Conservation (phyloP, 2,329 filamentous ascomycete genomes). For the Trichophyton simii region DNA sequence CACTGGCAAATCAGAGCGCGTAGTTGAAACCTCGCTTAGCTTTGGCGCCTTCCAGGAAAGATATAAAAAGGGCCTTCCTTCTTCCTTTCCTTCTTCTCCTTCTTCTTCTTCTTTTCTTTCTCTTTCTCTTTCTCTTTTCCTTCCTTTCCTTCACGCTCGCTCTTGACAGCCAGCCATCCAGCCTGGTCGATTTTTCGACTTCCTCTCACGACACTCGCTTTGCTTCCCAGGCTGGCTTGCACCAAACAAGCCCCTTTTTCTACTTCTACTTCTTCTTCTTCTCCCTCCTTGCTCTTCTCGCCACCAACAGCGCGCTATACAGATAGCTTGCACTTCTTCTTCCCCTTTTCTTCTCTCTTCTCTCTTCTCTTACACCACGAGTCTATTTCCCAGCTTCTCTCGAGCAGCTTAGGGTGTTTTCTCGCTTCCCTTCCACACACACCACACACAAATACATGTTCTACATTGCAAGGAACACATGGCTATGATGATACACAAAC, state of each 20-base stretch:
- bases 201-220: background rate
- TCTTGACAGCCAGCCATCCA: background rate
- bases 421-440: background rate
- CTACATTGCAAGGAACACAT: background rate
- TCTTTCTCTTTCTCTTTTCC: conserved; percentile 3
- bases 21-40: conserved; percentile 6
- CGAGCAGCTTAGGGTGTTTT: background rate
- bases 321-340: too few relatives aligned
- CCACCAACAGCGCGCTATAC: background rate
- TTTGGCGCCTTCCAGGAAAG: background rate
- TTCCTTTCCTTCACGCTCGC: background rate
- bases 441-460: background rate
- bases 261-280: background rate
- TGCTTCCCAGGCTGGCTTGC: background rate
- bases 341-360: background rate
- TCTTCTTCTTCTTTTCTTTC: background rate
- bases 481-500: background rate
- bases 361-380: background rate
- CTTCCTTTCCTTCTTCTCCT: conserved; percentile 1
- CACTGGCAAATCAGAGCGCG: conserved; percentile 3
- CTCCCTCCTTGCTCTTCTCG: background rate
- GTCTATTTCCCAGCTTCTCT: background rate
- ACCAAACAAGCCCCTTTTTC: background rate
- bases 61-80: conserved; percentile 10
- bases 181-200: background rate